Base-by-base conservation (phyloP, 208 protist species). In the Blastocrithidia nonstop region DNA sequence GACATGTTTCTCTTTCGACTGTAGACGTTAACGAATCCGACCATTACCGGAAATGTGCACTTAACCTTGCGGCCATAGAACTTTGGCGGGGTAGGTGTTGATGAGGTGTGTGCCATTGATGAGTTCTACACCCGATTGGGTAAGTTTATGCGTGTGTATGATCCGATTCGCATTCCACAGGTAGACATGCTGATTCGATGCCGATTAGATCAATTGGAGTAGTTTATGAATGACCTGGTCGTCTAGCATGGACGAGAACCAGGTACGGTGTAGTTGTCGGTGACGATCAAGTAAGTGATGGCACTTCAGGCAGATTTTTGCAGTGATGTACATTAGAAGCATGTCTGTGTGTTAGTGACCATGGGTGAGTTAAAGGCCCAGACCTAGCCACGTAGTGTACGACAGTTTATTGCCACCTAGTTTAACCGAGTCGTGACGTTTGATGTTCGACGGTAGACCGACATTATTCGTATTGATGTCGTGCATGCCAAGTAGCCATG, bases 371-470 rank as follows among this genome's bases (percentile, higher is more conserved):
- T 50, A 25, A 51, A 57, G 6, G 57, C 73, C 24, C 57, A 50
- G 28, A 84, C 74, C 19, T 52, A 54, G 33, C 25, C 56, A 33
- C 60, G 64, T 31, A 26, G 50, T 33, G 71, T 84, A 9, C 44
- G 48, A 13, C 59, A 56, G 32, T 84, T 74, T 46, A 62, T 54
- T 9, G 45, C 55, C 27, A 70, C 59, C 13, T 54, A 51, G 50
- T 58, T 91, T 50, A 47, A 66, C 19, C 68, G 86, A 42, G 61
- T 57, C 20, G 85, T 71, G 60, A 48, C 54, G 20, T 75, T 91
- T 50, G 74, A 91, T 43, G 74, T 91, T 28, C 65, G 71, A 50
- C 67, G 74, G 1, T 71, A 87, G 45, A 91, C 77, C 3, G 82
- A 91, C 47, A 68, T 86, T 46, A 71, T 91, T 3, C 67, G 66